Base-by-base conservation (phyloP, 2,329 filamentous ascomycete species). In the Xylariales sp. region DNA sequence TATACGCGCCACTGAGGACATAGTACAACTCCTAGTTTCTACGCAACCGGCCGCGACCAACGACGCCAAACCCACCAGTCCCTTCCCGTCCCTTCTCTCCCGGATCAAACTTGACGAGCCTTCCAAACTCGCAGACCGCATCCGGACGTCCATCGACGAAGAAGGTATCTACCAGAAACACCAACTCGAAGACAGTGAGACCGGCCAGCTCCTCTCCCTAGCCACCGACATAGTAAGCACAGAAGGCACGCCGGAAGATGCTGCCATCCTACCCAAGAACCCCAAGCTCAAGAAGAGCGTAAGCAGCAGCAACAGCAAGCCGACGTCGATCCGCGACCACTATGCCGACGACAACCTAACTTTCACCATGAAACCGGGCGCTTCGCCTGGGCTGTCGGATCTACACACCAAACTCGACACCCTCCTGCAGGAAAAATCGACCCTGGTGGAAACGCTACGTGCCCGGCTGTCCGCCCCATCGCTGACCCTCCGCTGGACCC, bases 91-190 rank as follows among this genome's bases (percentile, higher is more conserved):
- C 14, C 51, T 60, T 22, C 46, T 60, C 15, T 50, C 56, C 14
- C 77, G 84, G 5, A 78, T 93, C 31, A 71, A 78, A 40, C 70
- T 96, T 15, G 70, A 76, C 10, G 77, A 79, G 3, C 86, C 89
- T 0, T 65, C 70, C 9, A 71, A 76, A 31, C 75, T 97, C 4
- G 86, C 90, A 2, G 64, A 70, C 16, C 76, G 75, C 16, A 95
- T 98, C 44, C 67, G 76, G 37, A 70, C 76, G 3, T 83, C 91
- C 4, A 95, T 98, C 44, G 93, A 98, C 54, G 93, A 97, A 64
- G 90, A 96, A 48, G 88, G 89, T 0, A 69, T 97, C n/a, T 73
- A 82, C 12, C 80, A 87, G 50, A 83, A 87, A 53, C 90, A 96
- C 53, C 78, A 84, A 25, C 74, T 84, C 1, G 82, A 93, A 51